Evolutionary conservation across 108 stramenopile species (phyloP).

Genomic region (Nitzschia sp.): DNA sequence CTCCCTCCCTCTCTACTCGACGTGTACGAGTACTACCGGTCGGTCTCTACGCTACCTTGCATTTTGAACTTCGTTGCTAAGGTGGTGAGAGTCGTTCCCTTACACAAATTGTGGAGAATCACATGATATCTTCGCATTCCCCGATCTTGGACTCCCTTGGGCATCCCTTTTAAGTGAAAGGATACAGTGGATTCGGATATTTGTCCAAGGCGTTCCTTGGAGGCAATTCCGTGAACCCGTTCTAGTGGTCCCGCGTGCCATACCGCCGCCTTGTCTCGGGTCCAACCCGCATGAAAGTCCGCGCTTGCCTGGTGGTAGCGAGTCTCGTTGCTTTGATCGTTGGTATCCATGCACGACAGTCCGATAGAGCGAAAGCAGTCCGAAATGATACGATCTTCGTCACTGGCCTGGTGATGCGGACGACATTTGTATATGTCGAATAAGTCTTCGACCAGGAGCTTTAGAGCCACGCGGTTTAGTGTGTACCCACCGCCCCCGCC

Average conservation of each 20-base stretch:
- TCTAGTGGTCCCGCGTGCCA: conserved; percentile 7
- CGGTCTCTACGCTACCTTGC: no score
- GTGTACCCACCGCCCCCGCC: conserved; percentile 43
- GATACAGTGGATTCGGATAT: conserved; percentile 78
- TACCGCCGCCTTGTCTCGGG: background rate
- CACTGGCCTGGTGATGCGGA: conserved; percentile 7
- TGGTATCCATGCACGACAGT: conserved; percentile 36
- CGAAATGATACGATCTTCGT: conserved; percentile 38
- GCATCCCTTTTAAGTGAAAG: conserved; percentile 55
- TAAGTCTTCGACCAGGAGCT: conserved; percentile 36
- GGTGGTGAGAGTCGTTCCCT: background rate
- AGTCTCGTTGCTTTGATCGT: conserved; percentile 23
- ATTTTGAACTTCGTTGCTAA: no score
- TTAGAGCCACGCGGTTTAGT: conserved; percentile 34
- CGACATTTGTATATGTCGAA: conserved; percentile 15
- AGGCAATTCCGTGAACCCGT: conserved; percentile 61
- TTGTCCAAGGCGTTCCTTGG: conserved; percentile 58
- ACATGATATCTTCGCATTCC: conserved; percentile 37
- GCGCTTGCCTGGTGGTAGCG: conserved; percentile 32
- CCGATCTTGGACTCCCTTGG: background rate
- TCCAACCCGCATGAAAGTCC: conserved; percentile 29
- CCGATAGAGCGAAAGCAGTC: conserved; percentile 31
- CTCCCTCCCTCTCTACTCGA: no score
- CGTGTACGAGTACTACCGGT: no score
- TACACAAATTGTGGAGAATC: conserved; percentile 28